Evolutionary conservation across 768 basidiomycete species (phyloP).

Genomic region (Russula sp.): DNA sequence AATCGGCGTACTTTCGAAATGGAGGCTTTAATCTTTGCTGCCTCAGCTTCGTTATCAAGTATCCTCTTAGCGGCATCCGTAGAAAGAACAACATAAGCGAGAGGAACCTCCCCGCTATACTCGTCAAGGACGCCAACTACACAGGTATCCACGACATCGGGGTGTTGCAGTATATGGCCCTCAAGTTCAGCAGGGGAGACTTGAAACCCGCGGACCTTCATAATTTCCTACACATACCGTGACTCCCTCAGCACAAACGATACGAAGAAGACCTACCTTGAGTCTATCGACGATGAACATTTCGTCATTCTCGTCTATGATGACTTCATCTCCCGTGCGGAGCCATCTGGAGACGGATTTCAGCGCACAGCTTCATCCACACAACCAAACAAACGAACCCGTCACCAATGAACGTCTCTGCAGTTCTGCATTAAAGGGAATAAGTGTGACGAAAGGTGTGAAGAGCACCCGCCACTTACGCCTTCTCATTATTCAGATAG

Average conservation of each 20-base stretch:
- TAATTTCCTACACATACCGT: constrained; percentile 40
- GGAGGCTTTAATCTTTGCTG: constrained; percentile 12
- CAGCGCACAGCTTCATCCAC: background rate
- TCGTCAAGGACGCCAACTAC: constrained; percentile 63
- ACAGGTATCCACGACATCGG: constrained; percentile 53
- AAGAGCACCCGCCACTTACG: constrained; percentile 35
- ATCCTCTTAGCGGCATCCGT: constrained; percentile 9
- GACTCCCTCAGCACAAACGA: constrained; percentile 18
- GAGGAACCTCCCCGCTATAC: constrained; percentile 62
- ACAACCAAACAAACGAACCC: constrained; percentile 36
- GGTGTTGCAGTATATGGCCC: constrained; percentile 53
- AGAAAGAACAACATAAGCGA: constrained; percentile 58
- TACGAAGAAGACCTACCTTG: constrained; percentile 33
- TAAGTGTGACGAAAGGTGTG: background rate
- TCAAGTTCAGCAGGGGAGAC: constrained; percentile 71
- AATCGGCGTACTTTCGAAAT: constrained; percentile 13
- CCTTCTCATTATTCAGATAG: constrained; percentile 48
- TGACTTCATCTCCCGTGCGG: constrained; percentile 58
- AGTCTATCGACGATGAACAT: constrained; percentile 55
- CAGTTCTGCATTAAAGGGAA: constrained; percentile 39
- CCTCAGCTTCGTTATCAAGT: background rate
- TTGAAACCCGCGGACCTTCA: constrained; percentile 67
- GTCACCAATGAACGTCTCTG: constrained; percentile 60
- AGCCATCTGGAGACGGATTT: constrained; percentile 43
- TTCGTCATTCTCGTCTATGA: constrained; percentile 46